These are phyloP conservation scores for Lasiodiplodia gonubiensis DNA, from an alignment of 2,329 filamentous ascomycete genomes.

Conservation along the genomic window DNA sequence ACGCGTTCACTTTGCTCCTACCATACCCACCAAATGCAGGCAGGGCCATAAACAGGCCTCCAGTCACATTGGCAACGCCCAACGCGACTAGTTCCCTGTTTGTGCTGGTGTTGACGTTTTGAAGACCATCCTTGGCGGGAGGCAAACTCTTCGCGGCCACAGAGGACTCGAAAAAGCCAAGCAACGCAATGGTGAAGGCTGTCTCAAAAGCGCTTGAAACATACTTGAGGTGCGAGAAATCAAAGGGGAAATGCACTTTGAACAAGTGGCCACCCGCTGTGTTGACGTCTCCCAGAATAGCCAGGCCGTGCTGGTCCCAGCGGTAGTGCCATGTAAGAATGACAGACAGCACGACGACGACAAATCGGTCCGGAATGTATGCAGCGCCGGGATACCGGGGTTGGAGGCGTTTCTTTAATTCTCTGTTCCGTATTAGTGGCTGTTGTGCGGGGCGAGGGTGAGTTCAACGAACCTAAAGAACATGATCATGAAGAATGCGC, in stretches of 20 bases:
- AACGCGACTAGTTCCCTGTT: constrained; percentile 94
- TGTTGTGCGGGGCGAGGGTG: neutral
- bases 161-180: constrained; percentile 98
- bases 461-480: constrained; percentile 68
- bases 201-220: constrained; percentile 88
- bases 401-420: constrained; percentile 80
- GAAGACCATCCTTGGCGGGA: constrained; percentile 60
- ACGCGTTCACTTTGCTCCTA: constrained; percentile 91
- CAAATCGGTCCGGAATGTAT: constrained; percentile 88
- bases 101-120: constrained; percentile 81
- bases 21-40: constrained; percentile 97
- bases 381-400: constrained; percentile 79
- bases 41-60: constrained; percentile 88
- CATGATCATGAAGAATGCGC: constrained; percentile 88
- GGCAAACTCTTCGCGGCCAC: constrained; percentile 88
- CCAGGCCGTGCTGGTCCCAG: constrained; percentile 82
- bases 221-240: constrained; percentile 75
- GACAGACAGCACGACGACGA: constrained; percentile 85
- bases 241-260: constrained; percentile 85
- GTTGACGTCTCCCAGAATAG: constrained; percentile 81
- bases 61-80: constrained; percentile 87
- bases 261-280: constrained; percentile 74
- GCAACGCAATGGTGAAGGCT: constrained; percentile 87
- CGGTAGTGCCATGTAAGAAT: constrained; percentile 75
- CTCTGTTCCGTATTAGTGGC: constrained; percentile 55